Conservation (phyloP, 345 rosid genomes). For the Dipteronia dyeriana region DNA sequence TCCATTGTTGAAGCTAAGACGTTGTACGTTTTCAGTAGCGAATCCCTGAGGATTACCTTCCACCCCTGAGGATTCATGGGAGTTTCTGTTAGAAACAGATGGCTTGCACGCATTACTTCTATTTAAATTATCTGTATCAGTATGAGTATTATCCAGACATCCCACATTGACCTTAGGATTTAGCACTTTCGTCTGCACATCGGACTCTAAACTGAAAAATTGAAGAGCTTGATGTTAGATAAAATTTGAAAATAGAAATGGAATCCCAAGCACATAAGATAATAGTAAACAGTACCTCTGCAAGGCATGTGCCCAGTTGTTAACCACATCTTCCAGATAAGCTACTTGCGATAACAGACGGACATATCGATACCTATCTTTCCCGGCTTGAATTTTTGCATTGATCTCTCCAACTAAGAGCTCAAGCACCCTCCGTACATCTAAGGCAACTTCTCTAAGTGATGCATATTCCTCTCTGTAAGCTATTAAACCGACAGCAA, state of each 20-base stretch:
- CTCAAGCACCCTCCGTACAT: slow-evolving; percentile 88
- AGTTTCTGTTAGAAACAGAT: slow-evolving; percentile 26
- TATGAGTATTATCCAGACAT: slow-evolving; percentile 28
- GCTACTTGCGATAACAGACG: slow-evolving; percentile 92
- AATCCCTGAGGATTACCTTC: slow-evolving; percentile 30
- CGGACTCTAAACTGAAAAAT: slow-evolving; percentile 73
- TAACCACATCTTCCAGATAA: slow-evolving; percentile 86
- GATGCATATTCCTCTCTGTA: slow-evolving; percentile 76
- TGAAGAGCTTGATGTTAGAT: slow-evolving; percentile 30
- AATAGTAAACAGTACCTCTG: slow-evolving; percentile 56
- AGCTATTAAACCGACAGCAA: slow-evolving; percentile 86
- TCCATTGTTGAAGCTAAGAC: slow-evolving; percentile 29
- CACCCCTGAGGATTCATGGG: slow-evolving; percentile 29
- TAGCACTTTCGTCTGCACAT: slow-evolving; percentile 38
- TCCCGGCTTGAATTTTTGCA: slow-evolving; percentile 76
- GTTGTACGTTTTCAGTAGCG: slow-evolving; percentile 31
- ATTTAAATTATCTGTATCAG: slow-evolving; percentile 35
- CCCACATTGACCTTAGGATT: slow-evolving; percentile 39
- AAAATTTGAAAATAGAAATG: slow-evolving; percentile 19
- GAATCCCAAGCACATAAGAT: slow-evolving; percentile 16
- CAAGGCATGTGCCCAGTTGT: slow-evolving; percentile 81
- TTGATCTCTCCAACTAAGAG: slow-evolving; percentile 74
- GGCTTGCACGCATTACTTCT: slow-evolving; percentile 34
- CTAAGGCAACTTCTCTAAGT: slow-evolving; percentile 72
- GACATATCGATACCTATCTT: slow-evolving; percentile 69